Conservation (phyloP, 2,329 filamentous ascomycete genomes). For the Zymoseptoria pseudotritici region DNA sequence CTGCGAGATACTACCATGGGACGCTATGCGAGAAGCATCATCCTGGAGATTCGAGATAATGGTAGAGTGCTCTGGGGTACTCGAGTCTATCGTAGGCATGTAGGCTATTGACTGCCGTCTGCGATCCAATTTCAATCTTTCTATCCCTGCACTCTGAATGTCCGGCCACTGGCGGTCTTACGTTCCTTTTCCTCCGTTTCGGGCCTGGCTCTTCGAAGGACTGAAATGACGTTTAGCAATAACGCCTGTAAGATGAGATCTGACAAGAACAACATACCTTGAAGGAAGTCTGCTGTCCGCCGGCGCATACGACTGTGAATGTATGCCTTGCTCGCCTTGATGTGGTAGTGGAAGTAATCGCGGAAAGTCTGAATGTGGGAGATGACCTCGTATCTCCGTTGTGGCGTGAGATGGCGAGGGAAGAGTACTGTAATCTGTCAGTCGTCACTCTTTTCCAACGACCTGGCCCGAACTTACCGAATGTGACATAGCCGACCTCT, state of each 20-base stretch:
- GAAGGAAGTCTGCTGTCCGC: conserved; percentile 94
- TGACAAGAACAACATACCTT: conserved; percentile 51
- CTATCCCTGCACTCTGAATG: conserved; percentile 61
- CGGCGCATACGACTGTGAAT: conserved; percentile 98
- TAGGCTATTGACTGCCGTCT: not conserved
- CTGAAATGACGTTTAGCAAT: conserved; percentile 45
- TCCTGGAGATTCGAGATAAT: not conserved
- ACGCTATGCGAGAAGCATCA: not conserved
- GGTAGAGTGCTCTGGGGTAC: not conserved
- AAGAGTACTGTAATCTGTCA: conserved; percentile 63
- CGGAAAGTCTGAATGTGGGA: conserved; percentile 99
- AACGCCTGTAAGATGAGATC: not conserved
- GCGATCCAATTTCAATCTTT: not conserved
- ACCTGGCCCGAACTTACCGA: conserved; percentile 56
- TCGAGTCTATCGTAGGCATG: not conserved
- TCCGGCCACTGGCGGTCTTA: conserved; percentile 94
- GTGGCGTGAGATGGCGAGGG: conserved; percentile 83
- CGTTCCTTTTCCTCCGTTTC: conserved; percentile 96
- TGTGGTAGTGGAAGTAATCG: conserved; percentile 99
- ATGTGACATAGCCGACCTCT: conserved; percentile 95
- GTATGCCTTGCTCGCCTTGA: conserved; percentile 98
- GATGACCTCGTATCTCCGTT: conserved; percentile 89
- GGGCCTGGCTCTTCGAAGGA: conserved; percentile 89
- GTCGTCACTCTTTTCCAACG: conserved; percentile 8
- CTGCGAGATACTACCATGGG: not conserved